Conservation (phyloP, 2,329 filamentous ascomycete genomes). For the Penicillium concentricum region DNA sequence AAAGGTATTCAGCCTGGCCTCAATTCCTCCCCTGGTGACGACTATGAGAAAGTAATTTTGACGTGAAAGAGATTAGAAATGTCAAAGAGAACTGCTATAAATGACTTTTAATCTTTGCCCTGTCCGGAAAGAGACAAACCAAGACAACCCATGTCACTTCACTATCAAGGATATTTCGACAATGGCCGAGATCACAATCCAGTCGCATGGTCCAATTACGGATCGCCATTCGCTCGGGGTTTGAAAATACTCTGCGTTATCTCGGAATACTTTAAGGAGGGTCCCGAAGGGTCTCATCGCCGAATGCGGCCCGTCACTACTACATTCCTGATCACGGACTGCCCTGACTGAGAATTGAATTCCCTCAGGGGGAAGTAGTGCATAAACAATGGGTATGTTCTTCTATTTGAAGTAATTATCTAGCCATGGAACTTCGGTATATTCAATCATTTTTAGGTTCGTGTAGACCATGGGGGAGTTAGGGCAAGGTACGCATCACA, state of each 20-base stretch:
- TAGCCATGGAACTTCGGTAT: neutral
- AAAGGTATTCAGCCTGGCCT: neutral
- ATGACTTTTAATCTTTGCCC: conserved; percentile 1
- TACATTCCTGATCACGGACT: conserved; percentile 12
- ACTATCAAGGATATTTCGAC: neutral
- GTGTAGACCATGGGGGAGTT: conserved; percentile 7
- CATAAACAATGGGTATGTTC: neutral
- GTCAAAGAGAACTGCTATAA: neutral
- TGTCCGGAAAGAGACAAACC: conserved; percentile 14
- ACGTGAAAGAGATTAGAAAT: neutral
- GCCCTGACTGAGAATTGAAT: neutral
- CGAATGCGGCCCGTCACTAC: conserved; percentile 14
- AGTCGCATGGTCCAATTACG: conserved; percentile 7
- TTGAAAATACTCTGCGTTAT: neutral
- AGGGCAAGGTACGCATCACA: conserved; percentile 66
- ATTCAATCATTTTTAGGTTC: conserved; percentile 2
- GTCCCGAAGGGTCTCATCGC: conserved; percentile 6
- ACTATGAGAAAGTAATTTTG: neutral
- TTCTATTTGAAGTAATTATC: neutral
- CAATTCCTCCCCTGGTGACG: neutral
- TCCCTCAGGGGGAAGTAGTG: neutral
- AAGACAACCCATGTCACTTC: conserved; percentile 7
- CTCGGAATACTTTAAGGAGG: conserved; percentile 14
- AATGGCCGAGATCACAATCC: conserved; percentile 2
- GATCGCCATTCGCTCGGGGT: neutral